Evolutionary conservation across 2,329 filamentous ascomycete genomes (phyloP), one percentile per base, ranked within the genome.

Genomic region (Penicillium crustosum): DNA sequence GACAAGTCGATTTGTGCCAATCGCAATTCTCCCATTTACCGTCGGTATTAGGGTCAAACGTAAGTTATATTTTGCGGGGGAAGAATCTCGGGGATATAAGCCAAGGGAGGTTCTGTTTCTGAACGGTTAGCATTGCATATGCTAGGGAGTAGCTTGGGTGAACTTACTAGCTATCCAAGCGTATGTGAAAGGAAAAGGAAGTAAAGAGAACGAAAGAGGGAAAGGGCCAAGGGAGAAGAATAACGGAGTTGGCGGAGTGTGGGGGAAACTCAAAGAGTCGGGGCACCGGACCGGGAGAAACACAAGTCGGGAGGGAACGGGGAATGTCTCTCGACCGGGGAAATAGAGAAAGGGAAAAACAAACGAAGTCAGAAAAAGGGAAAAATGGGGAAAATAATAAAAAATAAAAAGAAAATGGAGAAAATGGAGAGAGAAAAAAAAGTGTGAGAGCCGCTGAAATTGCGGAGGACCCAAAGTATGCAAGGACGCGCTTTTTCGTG

Each of bases 201-300:
- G 35, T n/a, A 36, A 36, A 25, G 53, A 45, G 55, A 55, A 38
- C 44, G 49, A 25, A 54, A 53, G 57, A 60, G 61, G 44, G 49
- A 38, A 29, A 39, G 38, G n/a, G 8, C 25, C 48, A 48, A 61
- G 44, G 45, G 42, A 53, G 48, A 53, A 43, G 61, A 58, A 63
- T 53, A 57, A 64, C 59, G 65, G 64, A 67, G 69, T 63, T 62
- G 62, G 70, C 68, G 67, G 69, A 72, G 71, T 73, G 71, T 73
- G 71, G 70, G 70, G 70, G 68, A 72, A 62, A 64, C 62, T 57
- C 52, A 63, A 64, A 62, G 64, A 65, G 41, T 69, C 66, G 70
- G 70, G 67, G 70, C 62, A 64, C 61, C 69, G 67, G 68, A 66
- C 68, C 67, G 69, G 68, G 50, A 70, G 55, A 54, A 61, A 61